Evolutionary conservation across 257 asterid species (phyloP).

Genomic region (Jaltomata sinuosa): DNA sequence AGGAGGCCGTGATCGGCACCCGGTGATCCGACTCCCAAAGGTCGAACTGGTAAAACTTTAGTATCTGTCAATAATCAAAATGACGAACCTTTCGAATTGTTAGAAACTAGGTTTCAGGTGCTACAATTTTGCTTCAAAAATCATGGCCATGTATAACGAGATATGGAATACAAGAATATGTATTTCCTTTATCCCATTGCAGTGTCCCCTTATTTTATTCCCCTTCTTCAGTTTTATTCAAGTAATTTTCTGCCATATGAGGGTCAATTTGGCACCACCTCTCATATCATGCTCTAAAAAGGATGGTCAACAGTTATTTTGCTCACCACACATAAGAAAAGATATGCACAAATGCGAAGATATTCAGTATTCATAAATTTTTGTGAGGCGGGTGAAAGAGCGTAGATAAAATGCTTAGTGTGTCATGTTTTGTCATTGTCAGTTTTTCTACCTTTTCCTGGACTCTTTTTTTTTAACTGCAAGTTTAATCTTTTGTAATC

Average conservation of each 20-base stretch:
- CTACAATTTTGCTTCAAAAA: too few species aligned
- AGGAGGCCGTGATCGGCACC: not conserved
- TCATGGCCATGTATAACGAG: too few species aligned
- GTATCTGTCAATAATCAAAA: not conserved
- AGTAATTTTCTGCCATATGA: not conserved
- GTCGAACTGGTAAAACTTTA: not conserved
- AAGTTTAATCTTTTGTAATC: not conserved
- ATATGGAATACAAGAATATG: not conserved
- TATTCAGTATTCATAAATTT: not conserved
- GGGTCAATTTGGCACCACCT: not conserved
- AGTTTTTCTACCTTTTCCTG: not conserved
- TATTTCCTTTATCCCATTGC: not conserved
- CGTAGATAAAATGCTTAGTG: not conserved
- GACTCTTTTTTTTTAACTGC: not conserved
- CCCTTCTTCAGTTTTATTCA: not conserved
- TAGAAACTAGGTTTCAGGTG: too few species aligned
- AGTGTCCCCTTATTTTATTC: not conserved
- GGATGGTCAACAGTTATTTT: not conserved
- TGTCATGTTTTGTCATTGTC: not conserved
- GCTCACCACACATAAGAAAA: not conserved
- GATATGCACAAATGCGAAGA: not conserved
- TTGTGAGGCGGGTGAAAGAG: not conserved
- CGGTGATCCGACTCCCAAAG: too few species aligned
- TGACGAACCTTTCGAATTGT: too few species aligned
- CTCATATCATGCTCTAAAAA: not conserved